Evolutionary conservation across 495 filamentous ascomycete species (phyloP).

Genomic region (Hapsidospora chrysogenum): DNA sequence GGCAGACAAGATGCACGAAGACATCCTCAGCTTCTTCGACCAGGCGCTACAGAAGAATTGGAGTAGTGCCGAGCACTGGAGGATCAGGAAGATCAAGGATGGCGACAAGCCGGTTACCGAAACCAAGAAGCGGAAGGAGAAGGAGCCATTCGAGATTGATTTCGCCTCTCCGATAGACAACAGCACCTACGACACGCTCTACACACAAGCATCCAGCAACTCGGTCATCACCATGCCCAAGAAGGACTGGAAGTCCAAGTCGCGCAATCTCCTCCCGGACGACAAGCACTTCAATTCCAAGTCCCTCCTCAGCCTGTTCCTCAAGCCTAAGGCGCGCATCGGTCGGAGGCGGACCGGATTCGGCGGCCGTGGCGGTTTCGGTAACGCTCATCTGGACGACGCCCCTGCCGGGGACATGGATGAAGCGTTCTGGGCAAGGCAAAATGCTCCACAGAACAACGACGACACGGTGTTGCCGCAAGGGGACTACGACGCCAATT

Average conservation of each 20-base stretch:
- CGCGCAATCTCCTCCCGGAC: constrained; percentile 82
- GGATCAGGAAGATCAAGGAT: constrained; percentile 86
- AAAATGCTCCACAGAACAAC: constrained; percentile 36
- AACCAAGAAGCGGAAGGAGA: constrained; percentile 63
- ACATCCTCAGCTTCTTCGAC: constrained; percentile 95
- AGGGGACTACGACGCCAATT: constrained; percentile 87
- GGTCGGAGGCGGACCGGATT: constrained; percentile 28
- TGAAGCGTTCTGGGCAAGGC: constrained; percentile 87
- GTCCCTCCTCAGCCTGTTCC: constrained; percentile 74
- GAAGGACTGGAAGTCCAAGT: constrained; percentile 88
- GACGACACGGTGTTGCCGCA: constrained; percentile 30
- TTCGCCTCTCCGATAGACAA: constrained; percentile 59
- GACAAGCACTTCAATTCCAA: constrained; percentile 97
- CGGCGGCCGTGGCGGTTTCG: constrained; percentile 18
- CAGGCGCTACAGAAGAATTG: constrained; percentile 90
- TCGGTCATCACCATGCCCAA: constrained; percentile 71
- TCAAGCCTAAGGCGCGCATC: constrained; percentile 80
- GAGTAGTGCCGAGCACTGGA: constrained; percentile 98
- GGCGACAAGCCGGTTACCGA: constrained; percentile 42
- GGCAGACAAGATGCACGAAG: constrained; percentile 57
- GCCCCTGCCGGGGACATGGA: constrained; percentile 65
- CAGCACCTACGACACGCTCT: constrained; percentile 59
- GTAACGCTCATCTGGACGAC: constrained; percentile 23
- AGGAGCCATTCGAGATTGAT: constrained; percentile 90
- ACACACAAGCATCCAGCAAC: constrained; percentile 69